A percentile compares a stretch with the other conserved stretches of the same genome.
Conservation (phyloP, 2,329 filamentous ascomycete species). For the Penicillium sp. region DNA sequence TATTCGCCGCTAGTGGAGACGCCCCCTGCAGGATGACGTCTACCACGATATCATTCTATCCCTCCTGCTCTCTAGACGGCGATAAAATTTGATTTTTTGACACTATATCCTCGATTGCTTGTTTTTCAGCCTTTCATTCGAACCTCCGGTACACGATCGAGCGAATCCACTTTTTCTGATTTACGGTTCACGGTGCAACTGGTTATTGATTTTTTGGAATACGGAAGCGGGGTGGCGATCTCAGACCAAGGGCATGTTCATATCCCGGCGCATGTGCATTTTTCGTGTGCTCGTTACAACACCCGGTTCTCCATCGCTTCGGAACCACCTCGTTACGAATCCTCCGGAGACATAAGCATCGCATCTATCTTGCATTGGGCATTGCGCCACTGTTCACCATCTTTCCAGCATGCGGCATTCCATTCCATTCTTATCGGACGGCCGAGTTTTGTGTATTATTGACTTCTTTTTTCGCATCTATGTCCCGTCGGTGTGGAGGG, state of each 20-base stretch:
- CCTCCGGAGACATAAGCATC: background rate
- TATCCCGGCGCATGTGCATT: background rate
- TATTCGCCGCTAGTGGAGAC: conserved; percentile 13
- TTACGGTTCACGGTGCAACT: conserved; percentile 6
- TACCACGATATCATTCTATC: background rate
- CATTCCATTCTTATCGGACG: conserved; percentile 8
- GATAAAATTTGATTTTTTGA: conserved; percentile 1
- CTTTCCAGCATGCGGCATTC: conserved; percentile 3
- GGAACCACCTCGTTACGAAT: background rate
- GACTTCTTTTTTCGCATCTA: conserved; percentile 2
- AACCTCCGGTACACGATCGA: conserved; percentile 4
- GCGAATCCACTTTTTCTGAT: conserved; percentile 1
- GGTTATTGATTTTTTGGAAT: background rate
- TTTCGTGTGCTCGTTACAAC: background rate
- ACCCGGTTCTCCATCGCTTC: conserved; percentile 2
- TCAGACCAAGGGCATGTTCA: background rate
- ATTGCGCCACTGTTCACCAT: conserved; percentile 6
- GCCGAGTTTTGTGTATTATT: conserved; percentile 10
- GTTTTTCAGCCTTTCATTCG: background rate
- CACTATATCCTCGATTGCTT: background rate
- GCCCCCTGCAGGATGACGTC: background rate
- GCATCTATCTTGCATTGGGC: conserved; percentile 15
- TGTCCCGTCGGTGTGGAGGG: conserved; percentile 1
- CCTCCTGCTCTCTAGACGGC: background rate
- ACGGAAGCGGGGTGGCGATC: background rate